Evolutionary conservation across 306 rosid species (phyloP).

Genomic region (Carpinus fangiana): DNA sequence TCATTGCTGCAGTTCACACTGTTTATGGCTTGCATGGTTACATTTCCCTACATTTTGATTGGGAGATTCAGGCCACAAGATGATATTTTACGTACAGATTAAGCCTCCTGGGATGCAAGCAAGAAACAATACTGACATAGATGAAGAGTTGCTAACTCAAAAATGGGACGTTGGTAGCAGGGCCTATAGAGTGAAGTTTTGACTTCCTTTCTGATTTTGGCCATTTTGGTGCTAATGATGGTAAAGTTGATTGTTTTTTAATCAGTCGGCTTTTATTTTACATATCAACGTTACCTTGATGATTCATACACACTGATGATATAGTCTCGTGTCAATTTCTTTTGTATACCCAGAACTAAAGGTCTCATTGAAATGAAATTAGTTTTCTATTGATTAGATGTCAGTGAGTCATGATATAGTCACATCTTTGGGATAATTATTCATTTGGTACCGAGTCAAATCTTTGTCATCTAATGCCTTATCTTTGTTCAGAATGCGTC

Average conservation of each 20-base stretch:
- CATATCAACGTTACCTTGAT: conserved; percentile 16
- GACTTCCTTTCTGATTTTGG: conserved; percentile 36
- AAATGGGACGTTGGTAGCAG: conserved; percentile 33
- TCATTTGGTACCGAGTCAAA: not conserved
- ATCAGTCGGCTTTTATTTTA: conserved; percentile 28
- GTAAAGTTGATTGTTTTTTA: conserved; percentile 40
- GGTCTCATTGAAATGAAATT: conserved; percentile 30
- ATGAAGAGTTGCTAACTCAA: conserved; percentile 54
- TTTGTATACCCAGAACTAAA: conserved; percentile 22
- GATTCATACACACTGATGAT: conserved; percentile 12
- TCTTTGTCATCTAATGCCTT: not conserved
- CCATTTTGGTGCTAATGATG: conserved; percentile 26
- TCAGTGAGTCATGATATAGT: conserved; percentile 10
- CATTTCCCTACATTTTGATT: conserved; percentile 70
- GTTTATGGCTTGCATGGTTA: conserved; percentile 95
- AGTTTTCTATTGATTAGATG: conserved; percentile 17
- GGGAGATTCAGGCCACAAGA: conserved; percentile 69
- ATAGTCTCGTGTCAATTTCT: conserved; percentile 20
- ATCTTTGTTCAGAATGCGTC: not conserved
- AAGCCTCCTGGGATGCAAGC: conserved; percentile 36
- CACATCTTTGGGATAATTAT: not conserved
- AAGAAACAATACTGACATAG: conserved; percentile 60
- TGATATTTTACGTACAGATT: conserved; percentile 84
- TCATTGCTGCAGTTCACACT: conserved; percentile 80
- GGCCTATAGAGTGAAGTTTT: conserved; percentile 45